A percentile compares a stretch with the other conserved stretches of the same genome.
phyloP scores from a whole-genome alignment of 1,284 basidiomycete species.

The Porogramme epimiltina region DNA sequence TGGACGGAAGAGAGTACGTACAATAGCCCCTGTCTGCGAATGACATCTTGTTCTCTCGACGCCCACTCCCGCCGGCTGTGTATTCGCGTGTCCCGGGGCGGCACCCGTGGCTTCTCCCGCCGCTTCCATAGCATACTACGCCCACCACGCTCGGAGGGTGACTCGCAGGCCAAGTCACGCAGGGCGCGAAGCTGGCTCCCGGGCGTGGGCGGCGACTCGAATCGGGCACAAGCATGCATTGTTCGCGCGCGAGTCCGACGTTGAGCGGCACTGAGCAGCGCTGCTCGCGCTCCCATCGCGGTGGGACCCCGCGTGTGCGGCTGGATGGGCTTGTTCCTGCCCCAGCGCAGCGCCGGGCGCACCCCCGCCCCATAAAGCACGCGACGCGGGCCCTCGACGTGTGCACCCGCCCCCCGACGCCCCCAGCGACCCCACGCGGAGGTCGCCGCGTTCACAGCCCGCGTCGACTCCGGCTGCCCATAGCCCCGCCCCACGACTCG shows the following conservation, averaged over 20 bases:
- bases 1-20: conserved; percentile 2
- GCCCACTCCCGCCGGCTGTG: neutral
- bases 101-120: too few species aligned
- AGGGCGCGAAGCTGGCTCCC: too few species aligned
- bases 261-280: too few species aligned
- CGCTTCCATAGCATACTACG: too few species aligned
- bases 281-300: too few species aligned
- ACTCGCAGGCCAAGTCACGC: too few species aligned
- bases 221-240: conserved; percentile 5
- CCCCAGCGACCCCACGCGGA: neutral
- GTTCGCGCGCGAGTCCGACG: neutral
- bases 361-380: too few species aligned
- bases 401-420: too few species aligned
- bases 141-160: too few species aligned
- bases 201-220: neutral
- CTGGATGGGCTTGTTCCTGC: conserved; percentile 14
- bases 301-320: too few species aligned
- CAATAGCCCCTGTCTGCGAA: conserved; percentile 5
- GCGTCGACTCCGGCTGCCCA: neutral
- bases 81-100: neutral
- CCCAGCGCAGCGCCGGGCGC: too few species aligned
- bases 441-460: conserved; percentile 22
- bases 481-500: neutral
- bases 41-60: conserved; percentile 9
- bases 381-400: too few species aligned